A percentile compares a stretch with the other conserved stretches of the same genome.
Evolutionary conservation across 305 asterid genomes (phyloP).

Genomic region (Salvia sclarea): DNA sequence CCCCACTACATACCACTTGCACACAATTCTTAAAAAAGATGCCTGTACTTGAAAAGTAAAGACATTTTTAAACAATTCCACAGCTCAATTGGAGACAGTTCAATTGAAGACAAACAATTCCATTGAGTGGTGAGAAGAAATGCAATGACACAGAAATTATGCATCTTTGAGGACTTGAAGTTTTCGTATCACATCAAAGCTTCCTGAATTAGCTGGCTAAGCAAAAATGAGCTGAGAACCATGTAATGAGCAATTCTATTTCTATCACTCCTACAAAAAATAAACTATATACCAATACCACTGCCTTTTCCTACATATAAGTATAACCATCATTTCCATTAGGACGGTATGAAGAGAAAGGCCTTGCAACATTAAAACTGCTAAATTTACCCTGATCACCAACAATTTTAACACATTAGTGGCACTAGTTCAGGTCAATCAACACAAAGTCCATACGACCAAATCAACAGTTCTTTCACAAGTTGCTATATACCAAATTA

Average conservation of each 20-base stretch:
- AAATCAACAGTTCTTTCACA: not conserved
- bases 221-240: not conserved
- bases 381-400: not conserved
- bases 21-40: not conserved
- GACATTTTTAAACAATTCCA: not conserved
- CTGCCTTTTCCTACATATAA: not conserved
- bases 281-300: no score
- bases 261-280: constrained; percentile 2
- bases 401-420: not conserved
- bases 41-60: not conserved
- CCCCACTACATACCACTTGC: not conserved
- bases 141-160: not conserved
- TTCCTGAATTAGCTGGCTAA: not conserved
- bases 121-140: not conserved
- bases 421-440: not conserved
- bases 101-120: not conserved
- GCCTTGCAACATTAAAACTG: not conserved
- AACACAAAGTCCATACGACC: not conserved
- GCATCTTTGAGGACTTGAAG: not conserved
- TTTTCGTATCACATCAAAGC: not conserved
- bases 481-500: constrained; percentile 1
- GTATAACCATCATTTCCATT: not conserved
- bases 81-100: not conserved
- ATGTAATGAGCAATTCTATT: not conserved
- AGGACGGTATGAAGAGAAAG: not conserved